phyloP scores from a whole-genome alignment of 148 eudicot genomes.

The Amaranthus palmeri region DNA sequence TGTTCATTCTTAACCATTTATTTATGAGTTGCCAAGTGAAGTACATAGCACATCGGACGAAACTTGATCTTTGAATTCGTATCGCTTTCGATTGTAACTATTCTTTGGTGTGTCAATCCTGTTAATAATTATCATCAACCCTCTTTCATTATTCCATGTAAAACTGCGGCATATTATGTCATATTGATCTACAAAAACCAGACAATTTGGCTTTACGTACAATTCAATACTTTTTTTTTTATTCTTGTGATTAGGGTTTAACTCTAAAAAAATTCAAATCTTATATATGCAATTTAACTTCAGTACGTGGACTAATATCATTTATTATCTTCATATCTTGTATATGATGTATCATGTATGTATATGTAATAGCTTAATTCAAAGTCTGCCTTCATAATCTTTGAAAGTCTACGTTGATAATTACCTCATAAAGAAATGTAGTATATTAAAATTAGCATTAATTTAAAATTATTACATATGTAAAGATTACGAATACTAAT shows the following conservation, averaged over 20 bases:
- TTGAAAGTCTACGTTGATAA: too few relatives aligned
- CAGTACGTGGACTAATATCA: too few relatives aligned
- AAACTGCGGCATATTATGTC: neutral
- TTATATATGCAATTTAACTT: too few relatives aligned
- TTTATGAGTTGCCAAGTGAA: constrained; percentile 23
- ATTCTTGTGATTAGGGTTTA: neutral
- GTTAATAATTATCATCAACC: neutral
- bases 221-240: neutral
- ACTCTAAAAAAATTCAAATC: neutral
- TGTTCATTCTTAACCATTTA: constrained; percentile 24
- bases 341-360: too few relatives aligned
- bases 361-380: too few relatives aligned
- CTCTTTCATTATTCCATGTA: neutral
- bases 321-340: neutral
- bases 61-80: constrained; percentile 6
- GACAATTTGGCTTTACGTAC: neutral
- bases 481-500: too few relatives aligned
- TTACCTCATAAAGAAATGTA: too few relatives aligned
- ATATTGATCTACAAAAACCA: neutral
- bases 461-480: too few relatives aligned
- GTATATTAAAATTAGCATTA: too few relatives aligned
- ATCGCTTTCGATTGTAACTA: constrained; percentile 8
- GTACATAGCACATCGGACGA: constrained; percentile 23
- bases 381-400: too few relatives aligned
- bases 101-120: constrained; percentile 21